A percentile compares a stretch with the other conserved stretches of the same genome.
Evolutionary conservation across 2,329 filamentous ascomycete species (phyloP).

Genomic region (Albophoma yamanashiensis): DNA sequence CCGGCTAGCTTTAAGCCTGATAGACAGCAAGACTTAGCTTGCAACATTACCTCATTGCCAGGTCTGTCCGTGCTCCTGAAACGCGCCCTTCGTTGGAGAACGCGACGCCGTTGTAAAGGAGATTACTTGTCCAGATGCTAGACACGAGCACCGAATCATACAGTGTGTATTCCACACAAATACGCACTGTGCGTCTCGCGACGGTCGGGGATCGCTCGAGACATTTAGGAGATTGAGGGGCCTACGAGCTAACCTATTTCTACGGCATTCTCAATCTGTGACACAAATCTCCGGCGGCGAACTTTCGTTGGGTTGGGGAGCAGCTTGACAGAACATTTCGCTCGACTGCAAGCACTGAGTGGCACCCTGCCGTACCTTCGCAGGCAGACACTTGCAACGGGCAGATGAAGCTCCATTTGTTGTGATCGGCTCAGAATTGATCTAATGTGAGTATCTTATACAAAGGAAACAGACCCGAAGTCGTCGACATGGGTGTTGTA

Average conservation of each 20-base stretch:
- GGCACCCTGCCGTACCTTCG: neutral
- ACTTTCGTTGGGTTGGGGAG: no score
- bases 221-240: no score
- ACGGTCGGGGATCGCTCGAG: neutral
- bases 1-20: neutral
- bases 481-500: slow-evolving; percentile 12
- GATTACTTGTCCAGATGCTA: neutral
- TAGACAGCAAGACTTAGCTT: neutral
- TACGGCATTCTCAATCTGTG: no score
- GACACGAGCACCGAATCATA: neutral
- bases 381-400: neutral
- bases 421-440: neutral
- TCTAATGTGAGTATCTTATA: slow-evolving; percentile 28
- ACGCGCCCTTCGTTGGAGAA: neutral
- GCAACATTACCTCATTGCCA: neutral
- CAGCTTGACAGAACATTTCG: no score
- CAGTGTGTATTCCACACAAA: neutral
- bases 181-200: neutral
- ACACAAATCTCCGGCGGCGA: neutral
- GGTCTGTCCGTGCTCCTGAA: neutral
- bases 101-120: neutral
- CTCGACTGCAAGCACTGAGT: neutral
- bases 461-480: slow-evolving; percentile 17
- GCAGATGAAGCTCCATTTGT: neutral
- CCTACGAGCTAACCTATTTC: neutral